Evolutionary conservation across 306 rosid species (phyloP).

Genomic region (Fagus crenata): DNA sequence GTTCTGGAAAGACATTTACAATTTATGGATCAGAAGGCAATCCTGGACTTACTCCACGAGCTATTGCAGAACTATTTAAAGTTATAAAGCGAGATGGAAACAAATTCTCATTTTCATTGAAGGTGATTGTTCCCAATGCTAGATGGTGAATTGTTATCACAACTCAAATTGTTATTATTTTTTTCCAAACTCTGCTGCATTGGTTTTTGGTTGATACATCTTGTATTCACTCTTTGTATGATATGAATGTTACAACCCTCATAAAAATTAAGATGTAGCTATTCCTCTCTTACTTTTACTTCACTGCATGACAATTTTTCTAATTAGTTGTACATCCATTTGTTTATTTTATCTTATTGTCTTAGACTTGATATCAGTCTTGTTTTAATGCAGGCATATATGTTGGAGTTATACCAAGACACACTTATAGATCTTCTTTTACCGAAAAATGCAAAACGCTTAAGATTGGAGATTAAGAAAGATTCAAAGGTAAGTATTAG

Average conservation of each 20-base stretch:
- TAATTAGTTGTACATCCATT: slow-evolving; percentile 2
- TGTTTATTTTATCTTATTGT: slow-evolving; percentile 11
- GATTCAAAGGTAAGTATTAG: slow-evolving; percentile 70
- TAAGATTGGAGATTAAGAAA: slow-evolving; percentile 80
- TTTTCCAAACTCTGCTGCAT: no score
- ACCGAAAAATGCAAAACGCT: slow-evolving; percentile 69
- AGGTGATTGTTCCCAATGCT: slow-evolving; percentile 43
- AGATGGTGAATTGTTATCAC: neutral
- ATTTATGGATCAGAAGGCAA: slow-evolving; percentile 75
- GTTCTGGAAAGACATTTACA: slow-evolving; percentile 91
- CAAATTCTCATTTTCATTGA: slow-evolving; percentile 75
- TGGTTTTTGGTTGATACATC: neutral
- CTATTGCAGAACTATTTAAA: slow-evolving; percentile 70
- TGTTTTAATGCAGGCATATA: slow-evolving; percentile 66
- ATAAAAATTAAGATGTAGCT: neutral
- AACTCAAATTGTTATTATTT: neutral
- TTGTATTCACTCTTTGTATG: neutral
- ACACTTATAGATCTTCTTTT: slow-evolving; percentile 86
- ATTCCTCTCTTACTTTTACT: neutral
- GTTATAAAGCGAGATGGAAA: slow-evolving; percentile 66
- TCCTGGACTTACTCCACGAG: slow-evolving; percentile 85
- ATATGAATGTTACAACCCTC: neutral
- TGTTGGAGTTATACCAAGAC: slow-evolving; percentile 94
- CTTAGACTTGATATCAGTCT: neutral
- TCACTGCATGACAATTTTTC: neutral